These are phyloP conservation scores for Sarocladium oryzae DNA, from an alignment of 2,329 filamentous ascomycete species.

Conservation along the genomic window DNA sequence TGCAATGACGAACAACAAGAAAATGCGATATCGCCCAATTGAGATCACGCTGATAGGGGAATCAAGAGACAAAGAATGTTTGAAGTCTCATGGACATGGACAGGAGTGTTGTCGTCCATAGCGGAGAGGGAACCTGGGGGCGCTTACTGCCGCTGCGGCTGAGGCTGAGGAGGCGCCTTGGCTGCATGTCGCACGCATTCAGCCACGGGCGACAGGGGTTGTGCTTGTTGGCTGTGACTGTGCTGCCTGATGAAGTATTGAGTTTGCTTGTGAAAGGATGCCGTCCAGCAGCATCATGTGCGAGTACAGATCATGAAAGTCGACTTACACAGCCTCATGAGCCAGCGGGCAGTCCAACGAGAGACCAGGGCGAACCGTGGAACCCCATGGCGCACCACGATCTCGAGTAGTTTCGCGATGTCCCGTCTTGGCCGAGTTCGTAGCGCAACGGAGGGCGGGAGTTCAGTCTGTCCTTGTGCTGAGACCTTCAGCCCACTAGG, in stretches of 20 bases:
- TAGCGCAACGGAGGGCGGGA: not conserved
- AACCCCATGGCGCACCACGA: no score
- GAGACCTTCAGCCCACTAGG: no score
- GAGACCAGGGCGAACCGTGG: not conserved
- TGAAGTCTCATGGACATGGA: slow-evolving; percentile 15
- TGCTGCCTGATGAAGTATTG: not conserved
- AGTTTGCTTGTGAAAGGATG: not conserved
- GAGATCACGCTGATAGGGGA: no score
- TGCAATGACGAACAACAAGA: no score
- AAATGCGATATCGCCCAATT: no score
- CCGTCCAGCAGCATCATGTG: not conserved
- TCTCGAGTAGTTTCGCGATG: no score
- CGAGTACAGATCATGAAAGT: not conserved
- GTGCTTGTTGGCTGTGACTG: not conserved
- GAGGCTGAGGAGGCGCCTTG: not conserved
- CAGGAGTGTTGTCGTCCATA: slow-evolving; percentile 22
- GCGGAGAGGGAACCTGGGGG: not conserved
- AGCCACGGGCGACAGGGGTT: not conserved
- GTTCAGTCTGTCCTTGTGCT: no score
- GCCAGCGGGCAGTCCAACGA: not conserved
- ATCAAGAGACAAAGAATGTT: no score
- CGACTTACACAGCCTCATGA: not conserved
- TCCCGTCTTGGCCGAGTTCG: not conserved
- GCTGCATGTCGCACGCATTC: not conserved
- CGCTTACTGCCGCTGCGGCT: not conserved